A percentile compares a stretch with the other conserved stretches of the same genome.
These are phyloP conservation scores for Aureobasidium sp. DNA, from an alignment of 2,329 filamentous ascomycete genomes.

Conservation along the genomic window DNA sequence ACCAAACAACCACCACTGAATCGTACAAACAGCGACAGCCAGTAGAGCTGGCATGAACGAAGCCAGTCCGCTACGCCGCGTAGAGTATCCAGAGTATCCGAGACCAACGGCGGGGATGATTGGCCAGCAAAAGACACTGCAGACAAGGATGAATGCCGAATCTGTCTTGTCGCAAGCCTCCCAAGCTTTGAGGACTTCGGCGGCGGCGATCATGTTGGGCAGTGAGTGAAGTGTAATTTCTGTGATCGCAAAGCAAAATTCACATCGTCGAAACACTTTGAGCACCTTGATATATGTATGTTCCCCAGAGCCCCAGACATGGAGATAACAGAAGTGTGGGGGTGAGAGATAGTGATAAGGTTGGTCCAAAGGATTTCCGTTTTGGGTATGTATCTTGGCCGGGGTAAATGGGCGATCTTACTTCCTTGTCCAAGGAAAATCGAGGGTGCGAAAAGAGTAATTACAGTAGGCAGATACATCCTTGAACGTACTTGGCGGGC, in stretches of 20 bases:
- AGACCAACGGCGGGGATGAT: constrained; percentile 45
- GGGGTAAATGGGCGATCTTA: neutral
- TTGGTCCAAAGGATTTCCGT: neutral
- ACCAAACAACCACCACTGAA: constrained; percentile 43
- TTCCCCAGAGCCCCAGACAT: neutral
- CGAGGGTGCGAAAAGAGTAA: neutral
- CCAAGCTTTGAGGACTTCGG: constrained; percentile 12
- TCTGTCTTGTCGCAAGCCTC: constrained; percentile 45
- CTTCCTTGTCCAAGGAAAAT: neutral
- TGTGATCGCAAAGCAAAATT: neutral
- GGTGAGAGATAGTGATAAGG: constrained; percentile 5
- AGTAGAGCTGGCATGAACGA: constrained; percentile 41
- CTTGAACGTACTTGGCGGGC: neutral
- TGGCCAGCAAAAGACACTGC: constrained; percentile 44
- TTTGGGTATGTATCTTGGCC: constrained; percentile 3
- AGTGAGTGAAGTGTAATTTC: neutral
- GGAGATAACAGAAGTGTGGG: neutral
- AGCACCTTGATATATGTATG: constrained; percentile 4
- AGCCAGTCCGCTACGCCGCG: constrained; percentile 39
- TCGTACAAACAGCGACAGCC: constrained; percentile 39
- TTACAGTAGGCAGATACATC: neutral
- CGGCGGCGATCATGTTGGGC: neutral
- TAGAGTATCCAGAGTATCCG: constrained; percentile 43
- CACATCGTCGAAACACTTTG: too few relatives aligned
- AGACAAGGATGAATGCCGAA: constrained; percentile 43